Evolutionary conservation across 495 filamentous ascomycete genomes (phyloP), one percentile per base, ranked within the genome.

Genomic region (Podospora comata): DNA sequence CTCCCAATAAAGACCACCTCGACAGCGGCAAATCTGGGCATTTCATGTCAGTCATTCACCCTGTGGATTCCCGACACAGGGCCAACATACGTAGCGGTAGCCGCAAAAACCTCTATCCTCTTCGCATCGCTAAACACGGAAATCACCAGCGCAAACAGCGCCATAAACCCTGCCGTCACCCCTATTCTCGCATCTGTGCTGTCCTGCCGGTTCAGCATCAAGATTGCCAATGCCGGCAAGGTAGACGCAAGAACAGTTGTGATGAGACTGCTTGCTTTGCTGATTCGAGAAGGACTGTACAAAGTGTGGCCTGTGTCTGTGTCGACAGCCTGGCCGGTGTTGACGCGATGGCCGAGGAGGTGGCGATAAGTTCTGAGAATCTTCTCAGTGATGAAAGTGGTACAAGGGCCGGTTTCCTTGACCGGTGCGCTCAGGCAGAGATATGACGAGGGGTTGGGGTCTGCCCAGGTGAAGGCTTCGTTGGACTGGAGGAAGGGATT

Each of bases 31-130:
- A 60, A 60, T 23, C 58, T 60, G 26, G 58, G 58, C n/a, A 23
- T 60, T 20, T 4, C 13, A 20, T 23, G 58, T 13, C 18, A 20
- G 26, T 19, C 11, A 23, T 23, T 23, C 23, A 23, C 23, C 23
- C 23, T 23, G 23, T 1, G 23, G 23, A 62, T 30, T 9, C 15
- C 16, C 4, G 16, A 56, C 6, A 20, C 16, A 18, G 1, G 19
- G 54, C 3, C 16, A n/a, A 62, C 60, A 30, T 62, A 62, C 60
- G 60, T 62, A n/a, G 60, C 30, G 13, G 60, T 62, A 5, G 60
- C 60, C 9, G 60, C 60, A 34, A 62, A 62, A 28, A 62, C 5
- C 27, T 62, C 60, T 15, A 34, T 28, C 28, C 60, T 62, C 60
- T 62, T 62, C 20, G 60, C 60, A 4, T 23, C 20, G 27, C 30